These are phyloP conservation scores for Penicillium glabrum DNA, from an alignment of 2,329 filamentous ascomycete species.

Conservation along the genomic window DNA sequence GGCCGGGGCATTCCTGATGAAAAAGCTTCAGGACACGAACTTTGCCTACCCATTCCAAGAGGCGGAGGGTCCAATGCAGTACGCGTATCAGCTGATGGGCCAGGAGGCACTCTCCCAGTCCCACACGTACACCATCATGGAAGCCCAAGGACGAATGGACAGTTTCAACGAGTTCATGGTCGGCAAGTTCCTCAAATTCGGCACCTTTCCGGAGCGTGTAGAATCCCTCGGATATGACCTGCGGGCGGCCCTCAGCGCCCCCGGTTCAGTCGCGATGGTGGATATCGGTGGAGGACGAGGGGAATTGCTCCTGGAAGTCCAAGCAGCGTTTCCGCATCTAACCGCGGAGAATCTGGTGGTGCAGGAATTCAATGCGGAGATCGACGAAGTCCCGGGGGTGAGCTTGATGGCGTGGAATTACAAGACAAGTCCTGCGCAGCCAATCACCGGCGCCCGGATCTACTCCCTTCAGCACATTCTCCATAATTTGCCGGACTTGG, in stretches of 20 bases:
- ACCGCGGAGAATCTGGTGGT: slow-evolving; percentile 29
- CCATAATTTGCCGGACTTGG: slow-evolving; percentile 39
- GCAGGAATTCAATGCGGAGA: slow-evolving; percentile 38
- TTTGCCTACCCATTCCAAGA: slow-evolving; percentile 39
- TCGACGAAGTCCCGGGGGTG: slow-evolving; percentile 26
- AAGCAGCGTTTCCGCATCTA: slow-evolving; percentile 33
- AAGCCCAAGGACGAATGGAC: slow-evolving; percentile 35
- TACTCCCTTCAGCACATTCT: slow-evolving; percentile 39
- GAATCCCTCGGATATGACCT: slow-evolving; percentile 34
- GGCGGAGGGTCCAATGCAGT: slow-evolving; percentile 34
- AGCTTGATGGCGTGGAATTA: slow-evolving; percentile 37
- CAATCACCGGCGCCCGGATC: slow-evolving; percentile 32
- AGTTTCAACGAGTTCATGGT: slow-evolving; percentile 43
- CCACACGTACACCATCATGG: slow-evolving; percentile 41
- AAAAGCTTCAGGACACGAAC: slow-evolving; percentile 32
- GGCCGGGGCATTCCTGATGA: slow-evolving; percentile 37
- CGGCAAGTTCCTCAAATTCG: slow-evolving; percentile 38
- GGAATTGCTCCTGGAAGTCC: slow-evolving; percentile 38
- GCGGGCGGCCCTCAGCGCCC: slow-evolving; percentile 19
- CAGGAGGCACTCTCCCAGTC: slow-evolving; percentile 26
- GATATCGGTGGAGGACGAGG: slow-evolving; percentile 41
- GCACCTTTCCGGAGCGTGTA: slow-evolving; percentile 33
- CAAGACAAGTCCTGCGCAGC: slow-evolving; percentile 33
- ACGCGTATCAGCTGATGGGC: slow-evolving; percentile 35
- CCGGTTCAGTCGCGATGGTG: slow-evolving; percentile 28